Base-by-base conservation (phyloP, 2,329 filamentous ascomycete species). In the Penicillium sp. region DNA sequence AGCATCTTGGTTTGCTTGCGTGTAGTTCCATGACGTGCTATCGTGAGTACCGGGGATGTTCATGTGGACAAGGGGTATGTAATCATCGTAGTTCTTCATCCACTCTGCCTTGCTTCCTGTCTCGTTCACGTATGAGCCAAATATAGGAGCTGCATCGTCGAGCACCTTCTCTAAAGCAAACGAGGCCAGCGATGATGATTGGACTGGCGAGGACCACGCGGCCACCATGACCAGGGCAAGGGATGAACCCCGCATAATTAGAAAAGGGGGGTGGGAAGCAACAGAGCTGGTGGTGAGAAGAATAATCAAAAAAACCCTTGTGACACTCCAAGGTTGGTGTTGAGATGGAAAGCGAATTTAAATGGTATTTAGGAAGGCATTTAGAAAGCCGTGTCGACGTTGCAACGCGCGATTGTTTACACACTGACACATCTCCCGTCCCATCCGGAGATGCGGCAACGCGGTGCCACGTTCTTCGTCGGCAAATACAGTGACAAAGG, bases 1-100 rank as follows among this genome's bases (percentile, higher is more conserved):
- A 1, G 63, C 50, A 33, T 75, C 62, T 56, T 78, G 76, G 0
- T 74, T 78, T 0, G 65, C 63, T 22, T 68, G 64, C 10, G 67
- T 73, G 58, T 80, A 81, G 61, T 80, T 80, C 78, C 79, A 81
- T 0, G 78, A 80, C 2, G 75, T 72, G 4, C 73, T 70, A 59
- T 81, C 78, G 63, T 81, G 56, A 6, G 79, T 74, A 1, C 79
- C 79, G 2, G 79, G 79, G 35, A 81, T 75, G 56, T 76, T 80
- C 63, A 81, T 71, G 16, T 76, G 76, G 2, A 74, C 69, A 0
- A 81, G 56, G 3, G 61, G 68, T 0, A 70, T 78, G 13, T 67
- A 53, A 54, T 81, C 77, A 1, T 71, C 61, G 36, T 77, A 69
- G 0, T 41, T 48, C 22, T 69, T 67, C 79, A 81, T 81, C 79